Evolutionary conservation across 129 eudicot species (phyloP).

Genomic region (Flaveria brownii): DNA sequence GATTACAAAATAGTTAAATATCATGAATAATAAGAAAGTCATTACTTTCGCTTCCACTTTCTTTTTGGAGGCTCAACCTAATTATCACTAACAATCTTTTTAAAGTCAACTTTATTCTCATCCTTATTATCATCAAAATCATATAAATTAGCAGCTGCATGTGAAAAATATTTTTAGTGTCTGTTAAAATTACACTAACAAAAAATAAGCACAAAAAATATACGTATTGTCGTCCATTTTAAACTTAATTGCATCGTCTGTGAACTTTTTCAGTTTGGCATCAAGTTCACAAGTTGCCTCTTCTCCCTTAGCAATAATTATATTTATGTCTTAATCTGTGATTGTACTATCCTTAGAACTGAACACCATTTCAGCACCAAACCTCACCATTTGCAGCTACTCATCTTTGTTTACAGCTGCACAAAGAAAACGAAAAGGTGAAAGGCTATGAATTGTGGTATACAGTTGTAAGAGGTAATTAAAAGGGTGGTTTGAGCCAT

Average conservation of each 20-base stretch:
- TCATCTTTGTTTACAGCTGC: constrained; percentile 99
- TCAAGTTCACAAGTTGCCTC: constrained; percentile 98
- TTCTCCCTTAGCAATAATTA: constrained; percentile 97
- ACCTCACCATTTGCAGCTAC: constrained; percentile 95
- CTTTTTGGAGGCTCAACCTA: constrained; percentile 96
- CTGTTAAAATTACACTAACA: constrained; percentile 3
- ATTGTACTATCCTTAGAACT: constrained; percentile 98
- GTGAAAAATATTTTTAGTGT: constrained; percentile 15
- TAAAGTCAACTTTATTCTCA: constrained; percentile 85
- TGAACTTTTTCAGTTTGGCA: constrained; percentile 96
- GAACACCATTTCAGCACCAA: constrained; percentile 99
- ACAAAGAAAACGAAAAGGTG: constrained; percentile 1
- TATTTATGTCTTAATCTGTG: constrained; percentile 97
- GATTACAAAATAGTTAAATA: not conserved
- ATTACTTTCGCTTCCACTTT: constrained; percentile 97
- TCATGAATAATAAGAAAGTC: not conserved
- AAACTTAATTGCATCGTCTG: constrained; percentile 97
- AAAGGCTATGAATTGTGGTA: too few species aligned
- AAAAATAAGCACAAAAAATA: constrained; percentile 8
- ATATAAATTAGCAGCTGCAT: constrained; percentile 94
- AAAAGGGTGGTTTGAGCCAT: too few species aligned
- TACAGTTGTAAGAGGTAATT: too few species aligned
- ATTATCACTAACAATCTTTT: constrained; percentile 91
- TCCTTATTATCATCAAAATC: constrained; percentile 96
- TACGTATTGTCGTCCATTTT: constrained; percentile 95